Conservation (phyloP, 495 filamentous ascomycete species). For the Aeminium ludgeri region DNA sequence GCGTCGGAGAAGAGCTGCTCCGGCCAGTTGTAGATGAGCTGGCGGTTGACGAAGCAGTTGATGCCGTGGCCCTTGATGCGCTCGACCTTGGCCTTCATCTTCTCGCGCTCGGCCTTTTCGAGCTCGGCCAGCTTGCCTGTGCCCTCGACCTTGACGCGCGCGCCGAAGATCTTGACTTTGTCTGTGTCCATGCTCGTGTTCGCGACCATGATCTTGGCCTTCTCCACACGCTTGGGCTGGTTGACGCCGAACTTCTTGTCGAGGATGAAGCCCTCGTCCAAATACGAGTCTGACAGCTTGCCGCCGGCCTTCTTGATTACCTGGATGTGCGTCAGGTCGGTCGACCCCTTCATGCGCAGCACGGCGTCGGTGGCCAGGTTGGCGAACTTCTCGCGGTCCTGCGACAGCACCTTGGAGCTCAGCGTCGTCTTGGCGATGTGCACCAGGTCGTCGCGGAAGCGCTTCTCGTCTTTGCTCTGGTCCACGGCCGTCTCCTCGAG, state of each 20-base stretch:
- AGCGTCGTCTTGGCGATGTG: constrained; percentile 91
- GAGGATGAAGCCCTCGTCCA: constrained; percentile 94
- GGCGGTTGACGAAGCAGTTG: constrained; percentile 98
- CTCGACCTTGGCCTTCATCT: constrained; percentile 98
- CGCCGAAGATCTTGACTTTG: constrained; percentile 99
- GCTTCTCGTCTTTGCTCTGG: constrained; percentile 62
- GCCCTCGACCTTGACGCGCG: constrained; percentile 82
- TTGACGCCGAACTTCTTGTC: constrained; percentile 99
- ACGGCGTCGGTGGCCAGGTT: constrained; percentile 86
- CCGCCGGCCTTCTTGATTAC: constrained; percentile 99
- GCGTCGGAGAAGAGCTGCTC: constrained; percentile 97
- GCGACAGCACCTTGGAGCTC: constrained; percentile 90
- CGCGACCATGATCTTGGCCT: constrained; percentile 91
- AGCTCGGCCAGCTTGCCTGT: constrained; percentile 92
- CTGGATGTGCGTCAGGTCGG: constrained; percentile 93
- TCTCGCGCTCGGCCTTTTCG: constrained; percentile 93
- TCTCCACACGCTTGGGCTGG: constrained; percentile 91
- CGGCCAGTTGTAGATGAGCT: constrained; percentile 99
- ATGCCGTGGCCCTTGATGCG: constrained; percentile 97
- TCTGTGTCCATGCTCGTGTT: constrained; percentile 99
- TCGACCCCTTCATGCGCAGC: constrained; percentile 72
- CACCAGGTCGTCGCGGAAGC: constrained; percentile 77
- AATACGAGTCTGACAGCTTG: constrained; percentile 89
- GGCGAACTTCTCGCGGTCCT: constrained; percentile 86
- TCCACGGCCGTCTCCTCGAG: constrained; percentile 74